Conservation (phyloP, 1,284 basidiomycete species). For the Phenoliferia sp. region DNA sequence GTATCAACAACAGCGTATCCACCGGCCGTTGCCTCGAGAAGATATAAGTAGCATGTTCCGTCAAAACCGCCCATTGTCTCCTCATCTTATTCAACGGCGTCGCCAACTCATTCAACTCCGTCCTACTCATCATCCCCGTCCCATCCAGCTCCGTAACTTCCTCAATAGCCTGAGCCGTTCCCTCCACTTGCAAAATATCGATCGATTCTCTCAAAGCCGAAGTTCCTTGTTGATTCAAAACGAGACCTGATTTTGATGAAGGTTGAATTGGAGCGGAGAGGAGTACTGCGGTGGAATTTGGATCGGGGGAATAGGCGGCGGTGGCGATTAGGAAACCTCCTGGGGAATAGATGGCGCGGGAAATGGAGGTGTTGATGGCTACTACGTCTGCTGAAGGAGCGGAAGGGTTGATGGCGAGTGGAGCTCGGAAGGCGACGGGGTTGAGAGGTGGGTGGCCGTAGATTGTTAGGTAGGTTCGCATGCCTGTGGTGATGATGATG, state of each 20-base stretch:
- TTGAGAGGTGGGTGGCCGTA: too few species aligned
- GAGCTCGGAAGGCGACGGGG: too few species aligned
- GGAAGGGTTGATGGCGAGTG: neutral
- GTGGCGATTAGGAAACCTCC: neutral
- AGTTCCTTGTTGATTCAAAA: too few species aligned
- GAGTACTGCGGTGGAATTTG: neutral
- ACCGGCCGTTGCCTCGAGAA: constrained; percentile 76
- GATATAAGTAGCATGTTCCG: constrained; percentile 76
- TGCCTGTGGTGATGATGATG: too few species aligned
- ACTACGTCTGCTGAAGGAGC: neutral
- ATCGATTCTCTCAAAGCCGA: neutral
- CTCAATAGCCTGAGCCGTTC: constrained; percentile 72
- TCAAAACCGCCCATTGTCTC: constrained; percentile 76
- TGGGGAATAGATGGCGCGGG: neutral
- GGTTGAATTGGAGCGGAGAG: too few species aligned
- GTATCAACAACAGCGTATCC: constrained; percentile 61
- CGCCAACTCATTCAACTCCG: constrained; percentile 64
- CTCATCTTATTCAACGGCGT: constrained; percentile 68
- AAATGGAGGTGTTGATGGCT: neutral
- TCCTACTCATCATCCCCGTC: constrained; percentile 50
- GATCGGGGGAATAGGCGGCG: neutral
- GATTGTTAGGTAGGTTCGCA: too few species aligned
- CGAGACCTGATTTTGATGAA: neutral
- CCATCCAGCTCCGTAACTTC: constrained; percentile 44
- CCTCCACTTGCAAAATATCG: constrained; percentile 64